Evolutionary conservation across 192 early-diverging fungal species (phyloP).

Genomic region (Gigaspora rosea): DNA sequence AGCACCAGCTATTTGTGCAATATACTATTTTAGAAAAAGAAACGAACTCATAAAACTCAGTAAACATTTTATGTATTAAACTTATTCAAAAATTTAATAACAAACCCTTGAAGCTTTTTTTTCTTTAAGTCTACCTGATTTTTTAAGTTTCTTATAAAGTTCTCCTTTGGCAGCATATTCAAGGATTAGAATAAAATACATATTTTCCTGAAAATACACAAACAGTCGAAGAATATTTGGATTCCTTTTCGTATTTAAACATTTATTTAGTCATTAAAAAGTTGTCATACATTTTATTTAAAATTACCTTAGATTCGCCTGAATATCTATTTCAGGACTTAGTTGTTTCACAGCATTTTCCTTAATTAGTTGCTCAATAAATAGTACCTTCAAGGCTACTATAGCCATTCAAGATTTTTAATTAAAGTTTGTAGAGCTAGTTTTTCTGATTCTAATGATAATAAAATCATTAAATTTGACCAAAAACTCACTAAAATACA

Average conservation of each 20-base stretch:
- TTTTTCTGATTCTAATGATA: too few relatives aligned
- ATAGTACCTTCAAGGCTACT: too few relatives aligned
- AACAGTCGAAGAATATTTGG: conserved; percentile 92
- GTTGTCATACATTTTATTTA: too few relatives aligned
- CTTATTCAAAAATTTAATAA: not conserved
- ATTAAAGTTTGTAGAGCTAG: too few relatives aligned
- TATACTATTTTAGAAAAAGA: conserved; percentile 30
- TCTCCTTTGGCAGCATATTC: conserved; percentile 95
- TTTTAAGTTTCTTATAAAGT: conserved; percentile 61
- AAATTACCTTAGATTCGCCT: too few relatives aligned
- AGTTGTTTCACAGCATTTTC: too few relatives aligned
- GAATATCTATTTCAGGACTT: too few relatives aligned
- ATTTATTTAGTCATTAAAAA: not conserved
- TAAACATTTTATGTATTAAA: not conserved
- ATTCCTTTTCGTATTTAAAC: conserved; percentile 44
- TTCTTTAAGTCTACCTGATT: conserved; percentile 66
- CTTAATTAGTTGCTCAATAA: too few relatives aligned
- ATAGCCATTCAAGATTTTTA: too few relatives aligned
- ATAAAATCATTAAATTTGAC: too few relatives aligned
- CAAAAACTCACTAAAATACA: too few relatives aligned
- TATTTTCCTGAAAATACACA: conserved; percentile 95
- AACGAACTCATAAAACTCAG: not conserved
- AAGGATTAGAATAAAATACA: conserved; percentile 89
- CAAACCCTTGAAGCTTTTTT: conserved; percentile 68
- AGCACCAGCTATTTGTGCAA: conserved; percentile 85